Base-by-base conservation (phyloP, 1,284 basidiomycete species). In the Melampsora larici-populina region DNA sequence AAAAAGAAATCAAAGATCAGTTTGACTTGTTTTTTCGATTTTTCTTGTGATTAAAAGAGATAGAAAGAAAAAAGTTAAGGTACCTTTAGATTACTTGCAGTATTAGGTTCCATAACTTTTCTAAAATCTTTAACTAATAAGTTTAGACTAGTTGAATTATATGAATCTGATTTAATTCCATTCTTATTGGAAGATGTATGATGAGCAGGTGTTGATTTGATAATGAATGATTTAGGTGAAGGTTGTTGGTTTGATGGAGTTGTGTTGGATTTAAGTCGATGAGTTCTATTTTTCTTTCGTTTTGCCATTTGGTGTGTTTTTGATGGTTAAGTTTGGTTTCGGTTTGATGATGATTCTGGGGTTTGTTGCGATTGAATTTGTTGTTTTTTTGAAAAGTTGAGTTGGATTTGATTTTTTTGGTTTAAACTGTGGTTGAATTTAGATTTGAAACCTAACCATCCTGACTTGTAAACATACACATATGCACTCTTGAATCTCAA, bases 31-130 rank as follows among this genome's bases (percentile, higher is more conserved):
- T n/a, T n/a, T n/a, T n/a, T n/a, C n/a, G n/a, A 48, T 36, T 67
- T 73, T 43, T 15, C 46, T 33, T 43, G 5, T 3, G 65, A 67
- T n/a, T 33, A 43, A 33, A 49, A 17, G 17, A 60, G 26, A 48
- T n/a, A 29, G n/a, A 68, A 31, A 31, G 33, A 18, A 60, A 48
- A 55, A 58, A 60, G 73, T 24, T 4, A 9, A 4, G 40, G 5
- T 81, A 94, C 93, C 85, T 87, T 90, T 24, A 99, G 88, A 69
- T 95, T 88, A 79, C 90, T 91, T 7, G 96, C 97, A 26, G 97
- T 99, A 84, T 98, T 94, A 79, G 97, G 97, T 85, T 99, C 97
- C 92, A 99, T 94, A 79, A 97, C 91, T 84, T 92, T 92, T 81
- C 97, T 88, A 82, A 97, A 86, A 85, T 99, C 97, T 71, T 91